Percentiles rank a stretch among this genome's conserved stretches.
Evolutionary conservation across 2,329 filamentous ascomycete genomes (phyloP).

Genomic region (Penicillium freii): DNA sequence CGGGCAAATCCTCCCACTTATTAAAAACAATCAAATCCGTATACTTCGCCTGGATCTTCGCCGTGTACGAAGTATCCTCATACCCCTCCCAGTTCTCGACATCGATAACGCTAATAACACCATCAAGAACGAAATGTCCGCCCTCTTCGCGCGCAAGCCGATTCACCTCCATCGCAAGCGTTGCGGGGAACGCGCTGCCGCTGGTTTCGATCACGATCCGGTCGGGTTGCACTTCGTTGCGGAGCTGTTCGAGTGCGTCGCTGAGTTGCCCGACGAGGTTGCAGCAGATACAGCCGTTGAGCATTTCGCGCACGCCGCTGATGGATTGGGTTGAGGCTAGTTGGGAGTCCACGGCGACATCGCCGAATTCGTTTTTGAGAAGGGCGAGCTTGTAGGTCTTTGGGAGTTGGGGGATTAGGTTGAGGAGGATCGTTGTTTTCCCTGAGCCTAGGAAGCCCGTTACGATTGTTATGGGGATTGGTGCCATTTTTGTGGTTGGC

Average conservation of each 20-base stretch:
- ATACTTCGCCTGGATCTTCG: conserved; percentile 81
- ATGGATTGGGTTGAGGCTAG: conserved; percentile 80
- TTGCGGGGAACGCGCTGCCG: conserved; percentile 83
- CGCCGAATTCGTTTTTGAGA: conserved; percentile 97
- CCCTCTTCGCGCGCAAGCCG: conserved; percentile 63
- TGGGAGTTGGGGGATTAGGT: conserved; percentile 88
- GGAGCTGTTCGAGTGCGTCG: conserved; percentile 74
- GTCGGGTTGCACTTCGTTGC: conserved; percentile 62
- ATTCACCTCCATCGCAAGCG: conserved; percentile 86
- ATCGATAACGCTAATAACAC: conserved; percentile 85
- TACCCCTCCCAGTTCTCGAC: conserved; percentile 95
- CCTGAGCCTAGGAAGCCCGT: conserved; percentile 95
- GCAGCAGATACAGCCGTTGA: conserved; percentile 98
- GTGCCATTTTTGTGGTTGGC: conserved; percentile 50
- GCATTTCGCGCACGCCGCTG: conserved; percentile 83
- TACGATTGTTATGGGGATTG: conserved; percentile 88
- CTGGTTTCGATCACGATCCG: conserved; percentile 93
- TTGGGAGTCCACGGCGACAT: conserved; percentile 88
- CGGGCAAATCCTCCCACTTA: conserved; percentile 79
- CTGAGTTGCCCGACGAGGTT: conserved; percentile 91
- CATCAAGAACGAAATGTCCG: conserved; percentile 72
- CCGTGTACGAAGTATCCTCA: conserved; percentile 85
- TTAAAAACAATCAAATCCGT: conserved; percentile 91
- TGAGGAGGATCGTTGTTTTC: conserved; percentile 93
- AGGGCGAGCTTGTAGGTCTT: conserved; percentile 85